Evolutionary conservation across 768 basidiomycete species (phyloP), one percentile per base, ranked within the genome.

Genomic region (Boletus speciosus): DNA sequence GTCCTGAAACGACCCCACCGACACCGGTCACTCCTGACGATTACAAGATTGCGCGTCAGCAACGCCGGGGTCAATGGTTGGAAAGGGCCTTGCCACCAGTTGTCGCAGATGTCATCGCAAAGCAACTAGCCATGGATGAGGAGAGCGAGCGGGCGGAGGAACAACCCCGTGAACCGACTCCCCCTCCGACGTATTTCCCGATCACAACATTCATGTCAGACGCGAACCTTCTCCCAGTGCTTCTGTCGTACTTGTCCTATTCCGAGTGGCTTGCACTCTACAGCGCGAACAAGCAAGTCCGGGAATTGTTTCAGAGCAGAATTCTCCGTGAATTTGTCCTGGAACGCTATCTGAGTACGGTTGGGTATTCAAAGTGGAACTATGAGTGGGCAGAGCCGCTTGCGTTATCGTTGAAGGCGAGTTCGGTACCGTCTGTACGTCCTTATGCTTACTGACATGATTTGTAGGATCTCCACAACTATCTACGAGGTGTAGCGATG

Each of bases 401-500:
- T 36, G 70, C 74, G 19, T 62, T 93, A 52, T 81, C 82, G 10
- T 64, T 90, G 29, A 77, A 81, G 74, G 90, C 84, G 55, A 51
- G 81, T 73, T 36, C 29, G 3, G 6, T 44, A 34, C 37, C 27
- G 48, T 39, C 25, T 52, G 39, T 19, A 31, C 39, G 16, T 40
- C 32, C 25, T 36, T 6, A 10, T 51, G 38, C 10, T 3, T 32
- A 9, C 56, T 66, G 23, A 67, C 55, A 38, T 32, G 55, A 50
- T 15, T 44, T 15, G 7, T 61, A 91, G 87, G 90, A 93, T 68
- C 76, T 94, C 38, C 81, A 81, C 62, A 80, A 86, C 48, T 93
- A 92, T 61, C 84, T 92, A 81, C 79, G 83, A 43, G 88, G 88
- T 3, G 85, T 92, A 5, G 84, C 83, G 6, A 80, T 88, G 25